Evolutionary conservation across 2,329 filamentous ascomycete species (phyloP), one percentile per base, ranked within the genome.

Genomic region (Colletotrichum endophyticum): DNA sequence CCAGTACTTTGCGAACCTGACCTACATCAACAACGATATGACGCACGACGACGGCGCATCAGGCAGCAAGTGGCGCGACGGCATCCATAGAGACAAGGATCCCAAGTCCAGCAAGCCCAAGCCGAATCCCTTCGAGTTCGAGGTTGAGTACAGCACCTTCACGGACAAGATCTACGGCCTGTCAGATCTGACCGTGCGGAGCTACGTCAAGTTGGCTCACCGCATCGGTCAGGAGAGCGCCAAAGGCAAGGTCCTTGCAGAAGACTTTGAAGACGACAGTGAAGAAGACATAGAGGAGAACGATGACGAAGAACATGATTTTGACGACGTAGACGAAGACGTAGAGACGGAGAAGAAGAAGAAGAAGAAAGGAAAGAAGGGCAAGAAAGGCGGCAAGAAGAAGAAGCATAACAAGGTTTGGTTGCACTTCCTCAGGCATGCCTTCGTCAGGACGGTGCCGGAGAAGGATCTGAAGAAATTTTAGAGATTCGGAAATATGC

Each of bases 1-100:
- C 6, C 97, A 99, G 81, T 98, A 98, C 84, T 98, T 92, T 84
- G 96, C 96, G 77, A 99, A 99, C 83, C 87, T 99, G n/a, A 99
- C 96, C 0, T 87, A 92, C 75, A 93, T 98, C 85, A 98, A 99
- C 85, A 95, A 96, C 80, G 91, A 94, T 76, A 89, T 92, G 64
- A 81, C 84, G 3, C 80, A 79, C 22, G 81, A 83, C 12, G 81
- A 81, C 5, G 78, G 78, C 12, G 78, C 83, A n/a, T 84, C 84
- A 9, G 61, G 81, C 9, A 78, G 82, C 34, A 88, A 88, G 77
- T 94, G 94, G 92, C 91, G 91, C 44, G 87, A 92, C 74, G 93
- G 93, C 70, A 93, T 92, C 80, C 90, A 93, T 81, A 86, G 88
- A 68, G 89, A 89, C 77, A 92, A 93, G 83, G 87, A 91, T 78